Conservation (phyloP, 1,139 yeast genomes). For the Suhomyces maxii region DNA sequence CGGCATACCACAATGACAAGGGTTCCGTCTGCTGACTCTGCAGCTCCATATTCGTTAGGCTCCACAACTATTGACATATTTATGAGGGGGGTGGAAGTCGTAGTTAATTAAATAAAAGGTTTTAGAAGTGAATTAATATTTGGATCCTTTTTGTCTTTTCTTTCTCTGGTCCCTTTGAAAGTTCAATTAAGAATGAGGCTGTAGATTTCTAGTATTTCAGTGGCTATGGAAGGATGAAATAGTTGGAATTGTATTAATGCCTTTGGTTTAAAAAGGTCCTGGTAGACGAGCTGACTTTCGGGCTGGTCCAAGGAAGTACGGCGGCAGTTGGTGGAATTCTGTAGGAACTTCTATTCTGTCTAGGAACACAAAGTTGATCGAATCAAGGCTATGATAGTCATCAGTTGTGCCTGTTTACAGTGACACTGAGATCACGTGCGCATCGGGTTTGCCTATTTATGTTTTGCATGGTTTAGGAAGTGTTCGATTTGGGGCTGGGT, state of each 20-base stretch:
- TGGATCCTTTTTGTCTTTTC: no score
- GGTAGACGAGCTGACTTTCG: no score
- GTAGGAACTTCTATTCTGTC: background rate
- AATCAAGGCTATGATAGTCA: background rate
- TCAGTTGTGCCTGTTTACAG: constrained; percentile 1
- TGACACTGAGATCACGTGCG: constrained; percentile 3
- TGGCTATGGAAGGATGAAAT: no score
- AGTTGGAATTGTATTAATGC: no score
- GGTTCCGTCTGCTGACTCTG: constrained; percentile 48
- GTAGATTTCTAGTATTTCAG: no score
- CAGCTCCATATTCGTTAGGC: constrained; percentile 12
- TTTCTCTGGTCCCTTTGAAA: no score
- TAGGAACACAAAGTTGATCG: background rate
- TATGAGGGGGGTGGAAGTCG: background rate
- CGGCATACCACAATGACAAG: constrained; percentile 48
- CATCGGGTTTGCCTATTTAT: background rate
- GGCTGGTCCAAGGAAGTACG: no score
- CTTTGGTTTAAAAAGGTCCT: no score
- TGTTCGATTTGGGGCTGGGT: background rate
- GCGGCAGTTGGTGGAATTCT: no score
- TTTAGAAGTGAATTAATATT: no score
- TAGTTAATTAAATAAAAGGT: background rate
- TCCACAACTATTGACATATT: constrained; percentile 4
- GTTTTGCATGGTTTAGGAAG: constrained; percentile 6
- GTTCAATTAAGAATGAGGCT: no score